These are phyloP conservation scores for Boletus rufocinnamomeus DNA, from an alignment of 768 basidiomycete species.

Conservation along the genomic window DNA sequence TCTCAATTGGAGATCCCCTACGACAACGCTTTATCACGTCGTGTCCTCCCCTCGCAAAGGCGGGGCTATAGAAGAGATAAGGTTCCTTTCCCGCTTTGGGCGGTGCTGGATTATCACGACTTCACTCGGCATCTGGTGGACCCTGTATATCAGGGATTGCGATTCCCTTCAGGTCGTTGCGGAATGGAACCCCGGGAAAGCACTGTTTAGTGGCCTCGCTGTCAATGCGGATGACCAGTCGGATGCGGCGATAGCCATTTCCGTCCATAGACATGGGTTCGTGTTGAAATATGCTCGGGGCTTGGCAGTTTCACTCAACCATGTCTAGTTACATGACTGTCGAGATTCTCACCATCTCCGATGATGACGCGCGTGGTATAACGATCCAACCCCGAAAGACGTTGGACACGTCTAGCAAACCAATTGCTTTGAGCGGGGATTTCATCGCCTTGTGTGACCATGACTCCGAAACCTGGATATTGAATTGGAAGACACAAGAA, in stretches of 20 bases:
- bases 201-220: conserved; percentile 52
- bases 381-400: conserved; percentile 36
- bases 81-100: conserved; percentile 49
- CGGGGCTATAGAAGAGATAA: conserved; percentile 52
- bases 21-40: conserved; percentile 20
- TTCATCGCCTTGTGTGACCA: conserved; percentile 58
- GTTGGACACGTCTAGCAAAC: conserved; percentile 45
- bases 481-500: conserved; percentile 53
- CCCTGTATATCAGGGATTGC: conserved; percentile 53
- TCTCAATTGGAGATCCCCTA: conserved; percentile 47
- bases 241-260: conserved; percentile 52
- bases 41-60: conserved; percentile 33
- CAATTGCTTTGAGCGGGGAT: conserved; percentile 51
- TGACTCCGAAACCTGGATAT: conserved; percentile 48
- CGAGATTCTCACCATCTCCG: conserved; percentile 32
- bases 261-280: conserved; percentile 48
- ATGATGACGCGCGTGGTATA: conserved; percentile 11
- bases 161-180: conserved; percentile 35
- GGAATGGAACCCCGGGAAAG: conserved; percentile 57
- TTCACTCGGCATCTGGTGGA: conserved; percentile 63
- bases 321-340: conserved; percentile 22
- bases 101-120: conserved; percentile 52
- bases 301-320: conserved; percentile 16
- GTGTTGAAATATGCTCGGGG: conserved; percentile 26
- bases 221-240: conserved; percentile 50